Conservation (phyloP, 305 asterid genomes). For the Striga hermonthica region DNA sequence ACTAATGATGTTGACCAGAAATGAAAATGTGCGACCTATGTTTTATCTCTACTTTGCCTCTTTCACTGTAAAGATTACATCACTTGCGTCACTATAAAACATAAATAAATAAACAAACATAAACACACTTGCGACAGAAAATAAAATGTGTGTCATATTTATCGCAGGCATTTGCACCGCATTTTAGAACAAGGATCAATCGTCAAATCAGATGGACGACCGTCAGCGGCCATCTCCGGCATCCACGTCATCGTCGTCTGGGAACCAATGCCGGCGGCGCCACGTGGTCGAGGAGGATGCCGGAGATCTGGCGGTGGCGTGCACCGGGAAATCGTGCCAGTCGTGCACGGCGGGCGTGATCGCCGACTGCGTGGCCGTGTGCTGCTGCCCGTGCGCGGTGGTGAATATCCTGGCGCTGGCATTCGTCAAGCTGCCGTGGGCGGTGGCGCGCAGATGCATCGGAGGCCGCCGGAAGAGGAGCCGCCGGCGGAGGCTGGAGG, state of each 20-base stretch:
- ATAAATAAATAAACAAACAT: too few relatives aligned
- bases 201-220: constrained; percentile 39
- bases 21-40: constrained; percentile 1
- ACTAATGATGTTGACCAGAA: not conserved
- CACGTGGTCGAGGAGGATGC: constrained; percentile 40
- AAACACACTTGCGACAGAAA: not conserved
- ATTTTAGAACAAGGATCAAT: not conserved
- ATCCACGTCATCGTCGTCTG: constrained; percentile 36
- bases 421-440: constrained; percentile 71
- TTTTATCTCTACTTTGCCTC: not conserved
- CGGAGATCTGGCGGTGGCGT: constrained; percentile 42
- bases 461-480: constrained; percentile 38
- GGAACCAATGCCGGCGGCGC: constrained; percentile 24
- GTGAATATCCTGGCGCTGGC: constrained; percentile 62
- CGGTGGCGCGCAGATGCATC: constrained; percentile 60
- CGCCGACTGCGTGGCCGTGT: constrained; percentile 90
- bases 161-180: constrained; percentile 30
- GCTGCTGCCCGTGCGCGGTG: constrained; percentile 95
- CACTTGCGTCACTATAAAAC: not conserved
- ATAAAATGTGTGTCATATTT: constrained; percentile 10
- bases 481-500: constrained; percentile 32
- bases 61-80: not conserved
- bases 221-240: constrained; percentile 34
- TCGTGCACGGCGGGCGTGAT: constrained; percentile 80
- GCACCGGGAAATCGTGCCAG: constrained; percentile 74